phyloP scores from a whole-genome alignment of 2,329 filamentous ascomycete genomes.

The Colletotrichum sublineola region DNA sequence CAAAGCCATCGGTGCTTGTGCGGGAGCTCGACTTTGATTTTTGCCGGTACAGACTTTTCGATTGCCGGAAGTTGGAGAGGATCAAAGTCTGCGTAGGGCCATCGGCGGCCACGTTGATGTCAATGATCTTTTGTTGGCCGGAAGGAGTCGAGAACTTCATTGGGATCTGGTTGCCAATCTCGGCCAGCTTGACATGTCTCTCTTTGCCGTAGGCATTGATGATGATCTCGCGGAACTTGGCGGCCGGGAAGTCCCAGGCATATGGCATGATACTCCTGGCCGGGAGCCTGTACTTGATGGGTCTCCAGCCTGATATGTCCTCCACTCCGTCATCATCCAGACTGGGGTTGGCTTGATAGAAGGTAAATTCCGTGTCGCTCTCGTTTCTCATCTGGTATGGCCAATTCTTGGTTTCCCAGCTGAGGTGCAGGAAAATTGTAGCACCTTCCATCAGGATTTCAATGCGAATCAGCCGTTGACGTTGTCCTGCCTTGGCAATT shows the following conservation, averaged over 20 bases:
- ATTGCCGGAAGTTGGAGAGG: slow-evolving; percentile 91
- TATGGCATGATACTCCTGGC: slow-evolving; percentile 99
- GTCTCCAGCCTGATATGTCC: slow-evolving; percentile 89
- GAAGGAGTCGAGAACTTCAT: slow-evolving; percentile 84
- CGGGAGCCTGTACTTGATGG: slow-evolving; percentile 91
- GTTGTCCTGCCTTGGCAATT: slow-evolving; percentile 88
- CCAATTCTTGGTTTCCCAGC: slow-evolving; percentile 93
- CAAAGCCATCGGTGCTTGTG: slow-evolving; percentile 78
- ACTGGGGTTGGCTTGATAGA: slow-evolving; percentile 95
- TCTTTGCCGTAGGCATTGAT: slow-evolving; percentile 84
- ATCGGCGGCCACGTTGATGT: slow-evolving; percentile 95
- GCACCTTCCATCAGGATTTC: slow-evolving; percentile 94
- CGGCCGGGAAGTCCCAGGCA: slow-evolving; percentile 98
- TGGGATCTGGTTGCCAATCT: slow-evolving; percentile 95
- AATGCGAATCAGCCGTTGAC: slow-evolving; percentile 87
- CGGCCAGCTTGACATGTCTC: slow-evolving; percentile 91
- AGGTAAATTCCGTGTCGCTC: slow-evolving; percentile 95
- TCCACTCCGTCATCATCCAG: slow-evolving; percentile 89
- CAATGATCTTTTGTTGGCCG: slow-evolving; percentile 87
- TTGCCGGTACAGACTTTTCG: slow-evolving; percentile 87
- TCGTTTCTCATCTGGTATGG: slow-evolving; percentile 99
- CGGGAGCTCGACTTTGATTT: slow-evolving; percentile 66
- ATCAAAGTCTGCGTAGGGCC: slow-evolving; percentile 96
- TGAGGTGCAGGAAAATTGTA: slow-evolving; percentile 93
- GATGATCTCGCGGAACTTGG: slow-evolving; percentile 94